phyloP scores from a whole-genome alignment of 768 basidiomycete species.

The Cystobasidium onofrii region DNA sequence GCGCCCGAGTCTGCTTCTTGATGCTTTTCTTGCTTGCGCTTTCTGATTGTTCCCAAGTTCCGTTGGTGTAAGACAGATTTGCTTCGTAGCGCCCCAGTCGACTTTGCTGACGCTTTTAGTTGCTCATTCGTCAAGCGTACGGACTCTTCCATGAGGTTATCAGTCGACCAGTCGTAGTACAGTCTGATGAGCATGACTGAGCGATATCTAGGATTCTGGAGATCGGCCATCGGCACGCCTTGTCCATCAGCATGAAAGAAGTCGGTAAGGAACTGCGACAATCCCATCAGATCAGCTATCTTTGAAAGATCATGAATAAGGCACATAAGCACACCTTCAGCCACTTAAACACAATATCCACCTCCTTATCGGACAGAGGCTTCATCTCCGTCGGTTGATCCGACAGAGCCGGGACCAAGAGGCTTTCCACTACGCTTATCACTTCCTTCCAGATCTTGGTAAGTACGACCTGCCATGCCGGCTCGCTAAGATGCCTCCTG shows the following conservation, averaged over 20 bases:
- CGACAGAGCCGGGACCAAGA: slow-evolving; percentile 83
- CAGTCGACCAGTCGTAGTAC: slow-evolving; percentile 83
- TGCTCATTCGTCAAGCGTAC: slow-evolving; percentile 90
- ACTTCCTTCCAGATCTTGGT: slow-evolving; percentile 93
- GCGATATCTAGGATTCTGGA: slow-evolving; percentile 69
- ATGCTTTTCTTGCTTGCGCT: slow-evolving; percentile 85
- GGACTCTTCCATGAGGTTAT: slow-evolving; percentile 69
- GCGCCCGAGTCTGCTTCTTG: slow-evolving; percentile 52
- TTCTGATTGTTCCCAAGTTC: slow-evolving; percentile 90
- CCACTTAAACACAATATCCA: slow-evolving; percentile 99
- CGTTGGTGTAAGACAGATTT: slow-evolving; percentile 89
- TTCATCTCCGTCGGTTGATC: slow-evolving; percentile 82
- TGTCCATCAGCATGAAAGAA: slow-evolving; percentile 94
- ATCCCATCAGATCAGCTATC: background rate
- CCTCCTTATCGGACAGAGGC: slow-evolving; percentile 85
- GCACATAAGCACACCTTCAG: slow-evolving; percentile 70
- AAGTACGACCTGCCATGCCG: slow-evolving; percentile 66
- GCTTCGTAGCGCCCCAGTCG: slow-evolving; percentile 67
- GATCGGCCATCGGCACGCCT: slow-evolving; percentile 69
- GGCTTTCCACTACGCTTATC: slow-evolving; percentile 68
- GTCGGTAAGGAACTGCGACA: slow-evolving; percentile 70
- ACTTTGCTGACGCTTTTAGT: slow-evolving; percentile 55
- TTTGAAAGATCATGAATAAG: background rate
- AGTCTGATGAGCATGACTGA: slow-evolving; percentile 50
- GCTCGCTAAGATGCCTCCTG: slow-evolving; percentile 74